These are phyloP conservation scores for Stylosanthes scabra DNA, from an alignment of 331 rosid species.

Conservation along the genomic window DNA sequence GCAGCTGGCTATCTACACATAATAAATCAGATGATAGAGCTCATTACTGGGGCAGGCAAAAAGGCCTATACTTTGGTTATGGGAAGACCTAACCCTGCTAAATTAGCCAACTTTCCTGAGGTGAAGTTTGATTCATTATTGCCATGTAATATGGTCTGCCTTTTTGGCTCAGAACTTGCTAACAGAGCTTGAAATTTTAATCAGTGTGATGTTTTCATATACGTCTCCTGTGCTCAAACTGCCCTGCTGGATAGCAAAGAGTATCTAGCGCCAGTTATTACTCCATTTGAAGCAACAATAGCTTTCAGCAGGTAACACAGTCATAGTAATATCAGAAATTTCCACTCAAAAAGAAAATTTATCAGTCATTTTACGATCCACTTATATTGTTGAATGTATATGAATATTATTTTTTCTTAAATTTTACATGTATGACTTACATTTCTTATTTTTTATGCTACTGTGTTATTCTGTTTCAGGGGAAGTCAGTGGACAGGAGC, in stretches of 20 bases:
- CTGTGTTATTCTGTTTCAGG: conserved; percentile 48
- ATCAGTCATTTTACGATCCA: neutral
- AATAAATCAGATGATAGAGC: conserved; percentile 84
- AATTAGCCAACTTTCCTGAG: conserved; percentile 98
- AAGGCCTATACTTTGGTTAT: conserved; percentile 85
- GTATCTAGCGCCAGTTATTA: conserved; percentile 90
- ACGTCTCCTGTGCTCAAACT: conserved; percentile 92
- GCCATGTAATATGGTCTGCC: conserved; percentile 2
- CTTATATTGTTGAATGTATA: conserved; percentile 2
- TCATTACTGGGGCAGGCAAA: conserved; percentile 80
- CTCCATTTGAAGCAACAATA: conserved; percentile 89
- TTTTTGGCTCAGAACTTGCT: conserved; percentile 24
- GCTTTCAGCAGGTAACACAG: conserved; percentile 84
- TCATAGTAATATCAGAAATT: neutral
- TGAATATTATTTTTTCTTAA: conserved; percentile 14
- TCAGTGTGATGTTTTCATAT: conserved; percentile 91
- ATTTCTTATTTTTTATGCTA: conserved; percentile 21
- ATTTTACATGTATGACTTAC: conserved; percentile 9
- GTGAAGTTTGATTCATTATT: conserved; percentile 47
- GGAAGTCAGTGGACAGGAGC: conserved; percentile 96
- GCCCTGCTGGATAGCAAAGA: conserved; percentile 95
- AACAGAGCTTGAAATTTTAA: conserved; percentile 27
- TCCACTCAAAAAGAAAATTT: neutral
- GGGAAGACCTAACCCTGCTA: conserved; percentile 96
- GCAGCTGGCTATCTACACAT: conserved; percentile 91